Evolutionary conservation across 2,329 filamentous ascomycete genomes (phyloP).

Genomic region (Curvularia spicifera): DNA sequence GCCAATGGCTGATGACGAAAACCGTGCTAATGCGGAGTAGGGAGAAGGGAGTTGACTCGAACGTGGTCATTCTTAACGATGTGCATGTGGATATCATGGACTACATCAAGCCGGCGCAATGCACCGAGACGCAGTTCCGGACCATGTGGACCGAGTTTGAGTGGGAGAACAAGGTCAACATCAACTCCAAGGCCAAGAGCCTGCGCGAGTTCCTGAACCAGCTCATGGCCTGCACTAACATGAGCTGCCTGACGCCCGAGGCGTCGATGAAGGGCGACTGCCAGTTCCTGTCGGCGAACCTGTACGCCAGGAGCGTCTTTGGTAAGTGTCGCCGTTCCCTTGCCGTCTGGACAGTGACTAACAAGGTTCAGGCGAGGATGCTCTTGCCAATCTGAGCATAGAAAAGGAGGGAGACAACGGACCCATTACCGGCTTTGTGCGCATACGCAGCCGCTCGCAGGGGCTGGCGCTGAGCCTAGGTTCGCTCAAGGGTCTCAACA

Average conservation of each 20-base stretch:
- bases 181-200: constrained; percentile 94
- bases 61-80: constrained; percentile 97
- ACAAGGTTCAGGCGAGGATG: constrained; percentile 81
- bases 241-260: constrained; percentile 96
- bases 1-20: not conserved
- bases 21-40: constrained; percentile 70
- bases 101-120: constrained; percentile 96
- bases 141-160: constrained; percentile 99
- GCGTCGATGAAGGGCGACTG: constrained; percentile 97
- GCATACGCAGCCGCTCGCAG: constrained; percentile 96
- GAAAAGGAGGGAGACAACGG: constrained; percentile 97
- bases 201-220: constrained; percentile 91
- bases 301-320: constrained; percentile 96
- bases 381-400: constrained; percentile 94
- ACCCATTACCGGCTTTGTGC: constrained; percentile 94
- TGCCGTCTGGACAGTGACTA: constrained; percentile 10
- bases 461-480: constrained; percentile 92
- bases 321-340: constrained; percentile 68
- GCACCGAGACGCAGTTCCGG: constrained; percentile 96
- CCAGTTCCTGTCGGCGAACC: constrained; percentile 94
- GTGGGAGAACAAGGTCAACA: constrained; percentile 99
- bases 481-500: constrained; percentile 88
- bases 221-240: constrained; percentile 97
- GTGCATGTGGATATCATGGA: constrained; percentile 99
- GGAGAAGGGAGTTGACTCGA: constrained; percentile 67